Conservation (phyloP, 352 stramenopile species). For the Sclerospora graminicola region DNA sequence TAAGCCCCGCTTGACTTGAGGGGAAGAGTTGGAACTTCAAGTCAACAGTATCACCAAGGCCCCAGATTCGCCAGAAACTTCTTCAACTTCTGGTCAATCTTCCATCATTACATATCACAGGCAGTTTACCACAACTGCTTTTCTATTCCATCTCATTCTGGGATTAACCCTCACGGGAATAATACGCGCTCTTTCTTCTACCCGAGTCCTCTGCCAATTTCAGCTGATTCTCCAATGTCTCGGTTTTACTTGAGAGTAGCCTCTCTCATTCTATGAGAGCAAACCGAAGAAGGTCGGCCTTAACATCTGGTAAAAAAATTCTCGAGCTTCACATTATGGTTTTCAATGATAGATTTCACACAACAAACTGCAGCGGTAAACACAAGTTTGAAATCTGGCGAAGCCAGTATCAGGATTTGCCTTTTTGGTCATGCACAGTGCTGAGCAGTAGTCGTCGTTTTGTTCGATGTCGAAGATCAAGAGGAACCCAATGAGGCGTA, state of each 20-base stretch:
- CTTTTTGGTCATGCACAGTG: slow-evolving; percentile 23
- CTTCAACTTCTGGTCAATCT: no score
- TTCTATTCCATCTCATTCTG: no score
- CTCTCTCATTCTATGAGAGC: slow-evolving; percentile 21
- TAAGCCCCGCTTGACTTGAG: no score
- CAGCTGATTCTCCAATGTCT: slow-evolving; percentile 54
- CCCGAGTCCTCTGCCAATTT: no score
- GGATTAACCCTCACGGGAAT: no score
- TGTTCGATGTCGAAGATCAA: slow-evolving; percentile 1
- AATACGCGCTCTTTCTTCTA: no score
- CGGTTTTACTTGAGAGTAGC: slow-evolving; percentile 32
- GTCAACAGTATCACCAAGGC: no score
- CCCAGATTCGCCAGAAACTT: no score
- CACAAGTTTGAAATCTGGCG: slow-evolving; percentile 41
- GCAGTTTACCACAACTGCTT: no score
- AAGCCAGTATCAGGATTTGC: slow-evolving; percentile 20
- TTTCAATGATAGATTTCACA: slow-evolving; percentile 55
- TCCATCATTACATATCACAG: no score
- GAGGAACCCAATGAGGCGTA: slow-evolving; percentile 24
- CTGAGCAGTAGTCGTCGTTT: slow-evolving; percentile 11
- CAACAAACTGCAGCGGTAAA: slow-evolving; percentile 47
- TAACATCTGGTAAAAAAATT: slow-evolving; percentile 16
- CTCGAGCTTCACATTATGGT: slow-evolving; percentile 35
- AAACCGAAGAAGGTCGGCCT: slow-evolving; percentile 29
- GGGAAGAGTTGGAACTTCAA: no score